Conservation (phyloP, 2,329 filamentous ascomycete species). For the Rugonectria rugulosa region DNA sequence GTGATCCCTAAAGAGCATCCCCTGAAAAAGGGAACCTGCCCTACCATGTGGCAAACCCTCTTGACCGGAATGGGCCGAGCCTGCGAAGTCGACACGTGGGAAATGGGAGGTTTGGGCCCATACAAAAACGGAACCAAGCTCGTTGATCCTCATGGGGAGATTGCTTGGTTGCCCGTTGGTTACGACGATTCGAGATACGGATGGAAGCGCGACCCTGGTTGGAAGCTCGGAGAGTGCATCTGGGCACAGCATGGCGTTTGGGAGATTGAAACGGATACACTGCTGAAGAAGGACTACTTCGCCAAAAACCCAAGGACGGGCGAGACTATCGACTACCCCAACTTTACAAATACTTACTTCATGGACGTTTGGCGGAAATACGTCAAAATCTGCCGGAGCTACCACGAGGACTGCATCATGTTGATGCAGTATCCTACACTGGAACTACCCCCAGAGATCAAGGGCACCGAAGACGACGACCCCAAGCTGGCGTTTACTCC, state of each 20-base stretch:
- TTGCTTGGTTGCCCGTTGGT: constrained; percentile 81
- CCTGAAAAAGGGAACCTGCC: constrained; percentile 89
- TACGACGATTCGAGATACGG: constrained; percentile 90
- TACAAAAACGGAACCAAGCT: constrained; percentile 85
- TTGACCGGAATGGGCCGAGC: constrained; percentile 90
- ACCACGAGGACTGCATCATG: constrained; percentile 84
- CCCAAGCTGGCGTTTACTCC: constrained; percentile 90
- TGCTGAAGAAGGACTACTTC: constrained; percentile 90
- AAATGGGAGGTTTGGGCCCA: constrained; percentile 91
- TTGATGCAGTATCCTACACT: constrained; percentile 92
- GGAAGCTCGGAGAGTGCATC: constrained; percentile 92
- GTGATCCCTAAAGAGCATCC: constrained; percentile 86
- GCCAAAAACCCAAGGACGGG: constrained; percentile 78
- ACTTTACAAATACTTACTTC: constrained; percentile 91
- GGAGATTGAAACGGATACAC: constrained; percentile 79
- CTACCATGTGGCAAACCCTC: constrained; percentile 93
- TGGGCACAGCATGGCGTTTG: constrained; percentile 98
- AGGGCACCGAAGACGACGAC: constrained; percentile 88
- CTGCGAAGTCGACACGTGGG: constrained; percentile 90
- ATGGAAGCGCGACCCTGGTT: constrained; percentile 85
- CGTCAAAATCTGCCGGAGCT: constrained; percentile 73
- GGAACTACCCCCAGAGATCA: constrained; percentile 88
- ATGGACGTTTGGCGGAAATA: constrained; percentile 85
- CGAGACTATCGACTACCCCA: constrained; percentile 77
- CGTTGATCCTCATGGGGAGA: constrained; percentile 86